These are phyloP conservation scores for Tuber indicum DNA, from an alignment of 495 filamentous ascomycete genomes.

Conservation along the genomic window DNA sequence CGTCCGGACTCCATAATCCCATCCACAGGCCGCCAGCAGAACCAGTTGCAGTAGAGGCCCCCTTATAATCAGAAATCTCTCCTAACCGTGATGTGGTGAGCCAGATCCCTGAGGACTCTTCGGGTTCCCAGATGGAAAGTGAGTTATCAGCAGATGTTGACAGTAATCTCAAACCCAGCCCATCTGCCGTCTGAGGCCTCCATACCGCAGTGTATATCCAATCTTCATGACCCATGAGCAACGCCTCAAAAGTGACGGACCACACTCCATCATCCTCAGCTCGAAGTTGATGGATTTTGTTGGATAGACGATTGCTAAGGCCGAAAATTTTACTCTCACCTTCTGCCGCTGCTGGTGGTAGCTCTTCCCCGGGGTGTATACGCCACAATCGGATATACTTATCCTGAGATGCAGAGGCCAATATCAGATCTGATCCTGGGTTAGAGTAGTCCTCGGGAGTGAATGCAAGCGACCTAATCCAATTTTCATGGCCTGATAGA, in stretches of 20 bases:
- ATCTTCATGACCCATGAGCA: slow-evolving; percentile 93
- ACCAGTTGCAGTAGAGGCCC: slow-evolving; percentile 89
- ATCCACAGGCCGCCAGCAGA: slow-evolving; percentile 96
- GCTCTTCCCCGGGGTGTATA: slow-evolving; percentile 60
- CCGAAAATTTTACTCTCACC: slow-evolving; percentile 45
- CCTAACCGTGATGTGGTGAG: slow-evolving; percentile 74
- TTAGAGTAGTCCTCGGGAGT: slow-evolving; percentile 53
- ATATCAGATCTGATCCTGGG: slow-evolving; percentile 58
- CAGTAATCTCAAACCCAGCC: slow-evolving; percentile 60
- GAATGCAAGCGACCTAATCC: slow-evolving; percentile 82
- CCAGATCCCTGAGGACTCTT: slow-evolving; percentile 80
- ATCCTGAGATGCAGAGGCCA: slow-evolving; percentile 94
- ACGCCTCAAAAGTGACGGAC: slow-evolving; percentile 85
- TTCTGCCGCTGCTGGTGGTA: slow-evolving; percentile 47
- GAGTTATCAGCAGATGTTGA: slow-evolving; percentile 94
- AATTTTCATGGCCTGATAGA: slow-evolving; percentile 86
- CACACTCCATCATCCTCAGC: slow-evolving; percentile 54
- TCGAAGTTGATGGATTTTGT: slow-evolving; percentile 73
- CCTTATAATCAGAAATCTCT: slow-evolving; percentile 88
- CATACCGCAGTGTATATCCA: slow-evolving; percentile 90
- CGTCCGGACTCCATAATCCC: slow-evolving; percentile 82
- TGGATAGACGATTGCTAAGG: slow-evolving; percentile 54
- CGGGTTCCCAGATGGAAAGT: slow-evolving; percentile 82
- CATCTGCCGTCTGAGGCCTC: slow-evolving; percentile 48
- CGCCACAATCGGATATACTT: slow-evolving; percentile 96